Percentiles rank a stretch among this genome's conserved stretches.
Conservation (phyloP, 805 yeast species). For the Scheffersomyces ergatensis region DNA sequence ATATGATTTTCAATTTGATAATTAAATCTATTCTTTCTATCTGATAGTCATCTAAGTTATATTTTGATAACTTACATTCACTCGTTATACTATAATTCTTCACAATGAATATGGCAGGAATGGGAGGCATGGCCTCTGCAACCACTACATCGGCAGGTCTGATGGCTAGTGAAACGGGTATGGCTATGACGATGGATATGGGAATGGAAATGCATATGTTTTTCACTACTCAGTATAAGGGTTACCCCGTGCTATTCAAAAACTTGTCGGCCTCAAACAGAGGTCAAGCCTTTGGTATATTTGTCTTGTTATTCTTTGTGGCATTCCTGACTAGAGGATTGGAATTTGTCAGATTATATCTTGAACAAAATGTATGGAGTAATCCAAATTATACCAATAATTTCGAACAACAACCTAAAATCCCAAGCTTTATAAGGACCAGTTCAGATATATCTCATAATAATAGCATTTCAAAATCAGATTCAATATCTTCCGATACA, state of each 20-base stretch:
- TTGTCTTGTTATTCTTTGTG: constrained; percentile 55
- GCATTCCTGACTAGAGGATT: constrained; percentile 61
- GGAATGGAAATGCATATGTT: constrained; percentile 55
- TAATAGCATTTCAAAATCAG: constrained; percentile 1
- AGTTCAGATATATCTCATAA: neutral
- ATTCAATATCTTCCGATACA: neutral
- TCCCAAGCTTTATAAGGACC: neutral
- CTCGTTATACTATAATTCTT: too few species aligned
- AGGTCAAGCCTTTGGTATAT: constrained; percentile 73
- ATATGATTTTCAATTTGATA: too few species aligned
- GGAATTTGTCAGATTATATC: constrained; percentile 56
- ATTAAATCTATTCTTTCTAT: too few species aligned
- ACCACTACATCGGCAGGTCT: constrained; percentile 6
- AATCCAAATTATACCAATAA: constrained; percentile 28
- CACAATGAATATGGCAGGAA: neutral
- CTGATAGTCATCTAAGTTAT: too few species aligned
- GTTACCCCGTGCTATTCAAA: constrained; percentile 64
- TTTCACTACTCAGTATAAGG: constrained; percentile 47
- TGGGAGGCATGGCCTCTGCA: constrained; percentile 10
- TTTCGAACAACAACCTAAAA: constrained; percentile 1
- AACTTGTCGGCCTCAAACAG: constrained; percentile 50
- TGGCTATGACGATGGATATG: constrained; percentile 16
- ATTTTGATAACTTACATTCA: too few species aligned
- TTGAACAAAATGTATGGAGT: constrained; percentile 66
- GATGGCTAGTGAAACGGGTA: constrained; percentile 6